Evolutionary conservation across 306 rosid genomes (phyloP).

Genomic region (Vigna radiata): DNA sequence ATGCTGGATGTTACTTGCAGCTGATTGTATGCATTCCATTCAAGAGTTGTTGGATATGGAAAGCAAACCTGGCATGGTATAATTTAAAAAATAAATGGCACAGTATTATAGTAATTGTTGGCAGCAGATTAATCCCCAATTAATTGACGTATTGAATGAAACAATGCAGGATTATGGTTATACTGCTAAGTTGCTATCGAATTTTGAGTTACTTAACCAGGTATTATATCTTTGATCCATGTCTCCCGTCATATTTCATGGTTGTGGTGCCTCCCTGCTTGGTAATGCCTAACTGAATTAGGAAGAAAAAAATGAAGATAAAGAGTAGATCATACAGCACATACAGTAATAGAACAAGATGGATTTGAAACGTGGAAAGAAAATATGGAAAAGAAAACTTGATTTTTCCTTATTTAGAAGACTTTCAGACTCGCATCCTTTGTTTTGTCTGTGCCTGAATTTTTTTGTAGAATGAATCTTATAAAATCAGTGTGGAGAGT

Average conservation of each 20-base stretch:
- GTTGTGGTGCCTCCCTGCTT: slow-evolving; percentile 17
- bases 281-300: slow-evolving; percentile 12
- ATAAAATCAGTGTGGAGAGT: not conserved
- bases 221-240: slow-evolving; percentile 49
- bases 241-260: slow-evolving; percentile 35
- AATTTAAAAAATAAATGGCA: slow-evolving; percentile 7
- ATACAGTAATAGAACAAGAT: slow-evolving; percentile 5
- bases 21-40: slow-evolving; percentile 85
- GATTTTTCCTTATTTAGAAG: slow-evolving; percentile 1
- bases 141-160: slow-evolving; percentile 39
- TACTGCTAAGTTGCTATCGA: slow-evolving; percentile 68
- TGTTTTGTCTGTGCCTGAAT: not conserved
- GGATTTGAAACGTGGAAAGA: slow-evolving; percentile 32
- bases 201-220: slow-evolving; percentile 83
- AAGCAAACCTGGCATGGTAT: slow-evolving; percentile 63
- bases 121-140: slow-evolving; percentile 19
- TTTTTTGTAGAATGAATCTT: not conserved
- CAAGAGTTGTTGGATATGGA: slow-evolving; percentile 63
- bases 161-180: slow-evolving; percentile 72
- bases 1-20: slow-evolving; percentile 97
- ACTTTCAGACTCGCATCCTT: not conserved
- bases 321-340: not conserved
- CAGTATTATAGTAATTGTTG: not conserved
- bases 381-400: not conserved
- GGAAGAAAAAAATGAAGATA: not conserved